These are phyloP conservation scores for Veloporphyrellus conicus DNA, from an alignment of 1,284 basidiomycete genomes.

Conservation along the genomic window DNA sequence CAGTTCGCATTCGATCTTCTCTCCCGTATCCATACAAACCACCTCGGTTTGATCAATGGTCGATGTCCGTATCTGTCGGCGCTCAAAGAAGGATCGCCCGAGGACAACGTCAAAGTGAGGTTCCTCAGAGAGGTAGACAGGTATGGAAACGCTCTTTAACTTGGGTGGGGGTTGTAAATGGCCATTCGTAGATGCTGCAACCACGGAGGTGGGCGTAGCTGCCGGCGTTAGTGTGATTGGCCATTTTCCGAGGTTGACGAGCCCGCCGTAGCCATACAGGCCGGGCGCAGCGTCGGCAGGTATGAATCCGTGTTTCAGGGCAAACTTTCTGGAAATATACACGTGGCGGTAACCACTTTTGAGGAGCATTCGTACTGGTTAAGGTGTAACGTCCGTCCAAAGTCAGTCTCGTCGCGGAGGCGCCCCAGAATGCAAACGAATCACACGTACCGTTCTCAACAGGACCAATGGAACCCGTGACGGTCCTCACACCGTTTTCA, in stretches of 20 bases:
- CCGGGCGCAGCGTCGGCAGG: slow-evolving; percentile 79
- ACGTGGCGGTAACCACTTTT: slow-evolving; percentile 93
- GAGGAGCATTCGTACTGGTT: slow-evolving; percentile 82
- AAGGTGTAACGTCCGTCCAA: slow-evolving; percentile 1
- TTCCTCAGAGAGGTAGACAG: slow-evolving; percentile 87
- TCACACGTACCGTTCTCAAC: slow-evolving; percentile 82
- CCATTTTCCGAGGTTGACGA: slow-evolving; percentile 79
- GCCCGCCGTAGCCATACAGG: slow-evolving; percentile 80
- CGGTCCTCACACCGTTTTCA: slow-evolving; percentile 90
- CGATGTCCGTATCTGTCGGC: slow-evolving; percentile 79
- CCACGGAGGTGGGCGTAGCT: slow-evolving; percentile 25
- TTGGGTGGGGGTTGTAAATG: slow-evolving; percentile 31
- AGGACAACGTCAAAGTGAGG: slow-evolving; percentile 96
- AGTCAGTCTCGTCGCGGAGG: background rate
- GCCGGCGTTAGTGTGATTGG: slow-evolving; percentile 57
- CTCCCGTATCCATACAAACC: slow-evolving; percentile 92
- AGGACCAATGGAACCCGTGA: slow-evolving; percentile 87
- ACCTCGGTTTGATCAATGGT: slow-evolving; percentile 86
- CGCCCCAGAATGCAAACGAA: background rate
- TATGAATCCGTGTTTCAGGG: slow-evolving; percentile 84
- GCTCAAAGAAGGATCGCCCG: slow-evolving; percentile 91
- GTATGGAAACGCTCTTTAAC: slow-evolving; percentile 33
- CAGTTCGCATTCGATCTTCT: slow-evolving; percentile 86
- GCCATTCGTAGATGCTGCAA: slow-evolving; percentile 8
- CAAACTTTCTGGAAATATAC: slow-evolving; percentile 94